Evolutionary conservation across 2,329 filamentous ascomycete genomes (phyloP).

Genomic region (Aspergillus transmontanensis): DNA sequence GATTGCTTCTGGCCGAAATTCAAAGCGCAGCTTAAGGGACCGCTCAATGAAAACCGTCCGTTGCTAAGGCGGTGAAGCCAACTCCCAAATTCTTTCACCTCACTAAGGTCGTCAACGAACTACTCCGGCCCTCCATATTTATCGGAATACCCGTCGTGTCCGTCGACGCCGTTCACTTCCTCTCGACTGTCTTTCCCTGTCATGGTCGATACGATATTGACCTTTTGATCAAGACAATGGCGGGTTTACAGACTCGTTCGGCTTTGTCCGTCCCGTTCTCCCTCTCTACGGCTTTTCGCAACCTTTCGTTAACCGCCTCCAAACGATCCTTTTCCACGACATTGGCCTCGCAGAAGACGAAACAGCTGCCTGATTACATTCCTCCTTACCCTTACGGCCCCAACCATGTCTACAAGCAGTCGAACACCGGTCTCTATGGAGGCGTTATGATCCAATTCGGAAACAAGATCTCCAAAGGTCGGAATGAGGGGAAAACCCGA

Average conservation of each 20-base stretch:
- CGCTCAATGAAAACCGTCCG: slow-evolving; percentile 31
- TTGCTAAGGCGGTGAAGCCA: slow-evolving; percentile 38
- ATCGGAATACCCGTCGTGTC: slow-evolving; percentile 3
- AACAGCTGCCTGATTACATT: slow-evolving; percentile 39
- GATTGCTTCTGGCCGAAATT: slow-evolving; percentile 38
- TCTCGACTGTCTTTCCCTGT: slow-evolving; percentile 10
- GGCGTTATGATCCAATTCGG: slow-evolving; percentile 50
- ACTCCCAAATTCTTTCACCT: slow-evolving; percentile 36
- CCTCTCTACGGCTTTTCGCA: slow-evolving; percentile 42
- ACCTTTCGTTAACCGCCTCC: slow-evolving; percentile 39
- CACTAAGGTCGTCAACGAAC: slow-evolving; percentile 14
- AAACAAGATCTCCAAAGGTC: slow-evolving; percentile 53
- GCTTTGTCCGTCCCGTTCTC: slow-evolving; percentile 37
- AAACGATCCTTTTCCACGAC: slow-evolving; percentile 44
- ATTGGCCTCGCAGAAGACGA: slow-evolving; percentile 32
- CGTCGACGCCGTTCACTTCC: background rate
- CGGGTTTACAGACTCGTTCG: slow-evolving; percentile 31
- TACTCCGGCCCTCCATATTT: slow-evolving; percentile 17
- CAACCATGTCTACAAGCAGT: slow-evolving; percentile 47
- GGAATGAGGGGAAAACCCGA: slow-evolving; percentile 52
- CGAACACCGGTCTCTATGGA: slow-evolving; percentile 52
- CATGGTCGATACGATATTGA: slow-evolving; percentile 16
- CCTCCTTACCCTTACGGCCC: slow-evolving; percentile 52
- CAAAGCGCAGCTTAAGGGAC: slow-evolving; percentile 29
- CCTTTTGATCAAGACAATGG: slow-evolving; percentile 29